A percentile compares a stretch with the other conserved stretches of the same genome.
These are phyloP conservation scores for Mucor indicus DNA, from an alignment of 371 early-diverging fungal species.

Conservation along the genomic window DNA sequence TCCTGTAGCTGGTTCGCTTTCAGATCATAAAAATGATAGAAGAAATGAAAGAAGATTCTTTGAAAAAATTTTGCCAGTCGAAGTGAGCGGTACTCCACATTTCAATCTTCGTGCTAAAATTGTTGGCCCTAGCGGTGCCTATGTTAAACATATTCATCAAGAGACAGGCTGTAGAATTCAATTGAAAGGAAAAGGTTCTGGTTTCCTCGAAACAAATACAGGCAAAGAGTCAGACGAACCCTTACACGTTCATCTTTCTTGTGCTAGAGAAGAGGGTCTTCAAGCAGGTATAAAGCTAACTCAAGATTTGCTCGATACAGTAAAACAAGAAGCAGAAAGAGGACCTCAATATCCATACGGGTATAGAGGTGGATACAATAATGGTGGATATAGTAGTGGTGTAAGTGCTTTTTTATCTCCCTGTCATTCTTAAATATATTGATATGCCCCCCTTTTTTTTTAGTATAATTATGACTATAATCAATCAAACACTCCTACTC, in stretches of 20 bases:
- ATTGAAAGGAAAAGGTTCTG: slow-evolving; percentile 82
- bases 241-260: slow-evolving; percentile 77
- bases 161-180: slow-evolving; percentile 79
- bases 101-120: slow-evolving; percentile 85
- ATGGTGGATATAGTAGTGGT: slow-evolving; percentile 20
- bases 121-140: slow-evolving; percentile 82
- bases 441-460: slow-evolving; percentile 6
- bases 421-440: slow-evolving; percentile 5
- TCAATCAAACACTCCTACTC: slow-evolving; percentile 2
- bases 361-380: slow-evolving; percentile 26
- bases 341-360: slow-evolving; percentile 32
- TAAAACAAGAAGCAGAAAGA: slow-evolving; percentile 68
- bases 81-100: slow-evolving; percentile 65
- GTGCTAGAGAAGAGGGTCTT: slow-evolving; percentile 63
- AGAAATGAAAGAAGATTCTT: slow-evolving; percentile 35
- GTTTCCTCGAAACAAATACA: slow-evolving; percentile 66
- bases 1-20: slow-evolving; percentile 20
- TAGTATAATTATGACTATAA: slow-evolving; percentile 9
- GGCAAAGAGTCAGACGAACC: slow-evolving; percentile 77
- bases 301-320: slow-evolving; percentile 74
- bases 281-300: slow-evolving; percentile 68
- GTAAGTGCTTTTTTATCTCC: slow-evolving; percentile 23
- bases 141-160: slow-evolving; percentile 85
- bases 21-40: slow-evolving; percentile 17
- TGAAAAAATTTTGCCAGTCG: slow-evolving; percentile 71